Base-by-base conservation (phyloP, 139 green algal genomes). In the Microglena sp. region DNA sequence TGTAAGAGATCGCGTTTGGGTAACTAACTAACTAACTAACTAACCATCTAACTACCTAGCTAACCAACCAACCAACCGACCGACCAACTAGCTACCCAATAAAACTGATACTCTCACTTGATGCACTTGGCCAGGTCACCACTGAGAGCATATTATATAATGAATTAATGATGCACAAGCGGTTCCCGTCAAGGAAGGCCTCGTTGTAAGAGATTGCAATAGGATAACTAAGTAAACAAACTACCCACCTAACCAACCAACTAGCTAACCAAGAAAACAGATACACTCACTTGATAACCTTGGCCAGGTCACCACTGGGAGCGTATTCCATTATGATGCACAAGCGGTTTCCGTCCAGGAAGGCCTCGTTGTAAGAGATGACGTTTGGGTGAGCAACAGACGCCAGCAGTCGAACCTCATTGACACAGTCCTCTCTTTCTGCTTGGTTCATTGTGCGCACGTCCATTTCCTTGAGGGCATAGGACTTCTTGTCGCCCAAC, bases 251-350 rank as follows among this genome's bases (percentile, higher is more conserved):
- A n/a, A n/a, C n/a, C n/a, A n/a, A n/a, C n/a, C n/a, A n/a, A n/a
- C n/a, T n/a, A n/a, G n/a, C n/a, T n/a, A n/a, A n/a, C n/a, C n/a
- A n/a, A n/a, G n/a, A n/a, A n/a, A 30, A 60, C 53, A 60, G 11
- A 18, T 32, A 21, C 53, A 53, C 77, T 50, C 78, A 84, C 62
- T 83, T 86, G 73, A 88, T 87, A 45, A 81, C 69, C n/a, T 76
- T 72, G 4, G 72, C 67, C 29, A 92, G 67, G 65, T 90, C 84
- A 0, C 84, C 84, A 55, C 83, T 72, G 8, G 65, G 68, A 1
- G 84, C 84, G 67, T 83, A 89, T 67, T 92, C 86, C 86, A 92
- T 90, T 54, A 92, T 84, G 68, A 92, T 90, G 67, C 83, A 77
- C 26, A 58, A 32, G 24, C 61, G 26, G 55, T 35, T 62, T 30